Conservation (phyloP, 495 filamentous ascomycete genomes). For the Tuber microsphaerosporum region DNA sequence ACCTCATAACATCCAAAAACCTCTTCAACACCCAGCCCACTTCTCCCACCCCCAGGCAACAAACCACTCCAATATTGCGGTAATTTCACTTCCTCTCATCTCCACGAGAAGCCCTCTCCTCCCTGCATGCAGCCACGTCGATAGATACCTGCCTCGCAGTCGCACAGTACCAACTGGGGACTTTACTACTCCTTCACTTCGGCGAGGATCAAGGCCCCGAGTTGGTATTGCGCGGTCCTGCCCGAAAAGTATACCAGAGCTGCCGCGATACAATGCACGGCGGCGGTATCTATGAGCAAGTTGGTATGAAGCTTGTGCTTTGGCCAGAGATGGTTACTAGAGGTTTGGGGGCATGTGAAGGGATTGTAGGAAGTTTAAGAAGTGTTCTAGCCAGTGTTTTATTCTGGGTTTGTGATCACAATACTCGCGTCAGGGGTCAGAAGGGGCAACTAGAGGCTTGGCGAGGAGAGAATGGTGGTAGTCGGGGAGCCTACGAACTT, state of each 20-base stretch:
- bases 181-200: slow-evolving; percentile 1
- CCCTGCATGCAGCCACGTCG: neutral
- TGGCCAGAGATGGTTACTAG: neutral
- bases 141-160: slow-evolving; percentile 13
- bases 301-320: slow-evolving; percentile 17
- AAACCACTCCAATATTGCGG: slow-evolving; percentile 12
- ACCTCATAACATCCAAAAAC: slow-evolving; percentile 16
- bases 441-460: slow-evolving; percentile 27
- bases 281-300: slow-evolving; percentile 16
- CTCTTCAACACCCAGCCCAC: slow-evolving; percentile 6
- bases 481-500: neutral
- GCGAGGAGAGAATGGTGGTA: slow-evolving; percentile 24
- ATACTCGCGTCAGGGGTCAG: slow-evolving; percentile 6
- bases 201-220: neutral
- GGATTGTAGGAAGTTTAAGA: neutral
- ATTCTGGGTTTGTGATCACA: slow-evolving; percentile 13
- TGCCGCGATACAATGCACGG: slow-evolving; percentile 5
- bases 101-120: slow-evolving; percentile 2
- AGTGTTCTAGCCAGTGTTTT: slow-evolving; percentile 5
- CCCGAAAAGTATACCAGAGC: neutral
- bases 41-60: slow-evolving; percentile 1
- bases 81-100: slow-evolving; percentile 18
- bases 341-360: neutral
- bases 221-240: neutral
- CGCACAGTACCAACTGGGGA: slow-evolving; percentile 18